These are phyloP conservation scores for Fragilaria radians DNA, from an alignment of 108 stramenopile genomes.

Conservation along the genomic window DNA sequence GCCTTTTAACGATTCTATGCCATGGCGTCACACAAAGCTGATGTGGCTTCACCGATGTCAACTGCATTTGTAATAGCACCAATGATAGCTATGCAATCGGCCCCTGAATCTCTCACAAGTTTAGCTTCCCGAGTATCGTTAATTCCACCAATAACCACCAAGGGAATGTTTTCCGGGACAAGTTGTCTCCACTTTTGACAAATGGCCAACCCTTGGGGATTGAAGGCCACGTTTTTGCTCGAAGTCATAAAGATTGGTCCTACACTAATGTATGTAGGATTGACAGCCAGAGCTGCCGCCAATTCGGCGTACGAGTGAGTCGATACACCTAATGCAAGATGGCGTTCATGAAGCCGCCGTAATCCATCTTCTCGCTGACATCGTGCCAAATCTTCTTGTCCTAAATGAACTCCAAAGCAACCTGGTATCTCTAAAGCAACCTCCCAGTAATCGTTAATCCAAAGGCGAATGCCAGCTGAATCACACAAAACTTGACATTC, in stretches of 20 bases:
- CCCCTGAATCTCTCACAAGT: constrained; percentile 63
- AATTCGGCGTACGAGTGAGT: constrained; percentile 91
- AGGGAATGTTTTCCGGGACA: constrained; percentile 63
- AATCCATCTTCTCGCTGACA: constrained; percentile 54
- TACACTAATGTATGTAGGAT: constrained; percentile 84
- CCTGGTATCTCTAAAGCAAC: constrained; percentile 66
- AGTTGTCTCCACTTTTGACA: constrained; percentile 74
- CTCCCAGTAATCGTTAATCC: constrained; percentile 91
- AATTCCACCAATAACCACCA: constrained; percentile 91
- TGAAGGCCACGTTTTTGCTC: constrained; percentile 82
- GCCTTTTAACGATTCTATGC: too few species aligned
- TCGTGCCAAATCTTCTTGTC: constrained; percentile 86
- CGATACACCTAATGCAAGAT: constrained; percentile 79
- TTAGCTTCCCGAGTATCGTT: constrained; percentile 47
- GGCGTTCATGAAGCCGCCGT: constrained; percentile 27
- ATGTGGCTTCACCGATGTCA: constrained; percentile 44
- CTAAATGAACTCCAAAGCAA: constrained; percentile 89
- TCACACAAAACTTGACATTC: constrained; percentile 49
- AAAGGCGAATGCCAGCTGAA: constrained; percentile 57
- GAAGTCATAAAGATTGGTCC: constrained; percentile 85
- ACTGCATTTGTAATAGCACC: constrained; percentile 74
- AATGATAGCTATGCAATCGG: constrained; percentile 87
- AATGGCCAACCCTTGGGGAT: constrained; percentile 77
- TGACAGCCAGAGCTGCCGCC: constrained; percentile 70
- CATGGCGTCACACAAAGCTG: constrained; percentile 57